These are phyloP conservation scores for Colletotrichum viniferum DNA, from an alignment of 2,329 filamentous ascomycete species.

Conservation along the genomic window DNA sequence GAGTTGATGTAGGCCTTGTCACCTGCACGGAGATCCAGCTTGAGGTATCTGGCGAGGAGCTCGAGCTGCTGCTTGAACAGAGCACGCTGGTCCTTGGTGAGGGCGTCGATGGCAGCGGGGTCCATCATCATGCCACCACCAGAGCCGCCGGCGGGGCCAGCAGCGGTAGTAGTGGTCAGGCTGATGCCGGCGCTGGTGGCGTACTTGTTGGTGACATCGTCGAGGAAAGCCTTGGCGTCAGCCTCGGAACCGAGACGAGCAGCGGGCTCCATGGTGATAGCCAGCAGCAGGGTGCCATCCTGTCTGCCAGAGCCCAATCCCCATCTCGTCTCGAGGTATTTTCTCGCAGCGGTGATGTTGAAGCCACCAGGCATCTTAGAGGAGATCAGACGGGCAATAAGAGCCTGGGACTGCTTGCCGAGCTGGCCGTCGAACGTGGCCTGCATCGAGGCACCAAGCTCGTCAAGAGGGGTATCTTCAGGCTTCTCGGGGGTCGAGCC, in stretches of 20 bases:
- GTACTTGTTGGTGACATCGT: conserved; percentile 89
- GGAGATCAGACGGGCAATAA: conserved; percentile 93
- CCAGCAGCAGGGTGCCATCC: conserved; percentile 86
- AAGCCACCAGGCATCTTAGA: conserved; percentile 99
- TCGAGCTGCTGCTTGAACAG: conserved; percentile 99
- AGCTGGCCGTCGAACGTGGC: conserved; percentile 98
- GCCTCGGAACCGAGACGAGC: conserved; percentile 86
- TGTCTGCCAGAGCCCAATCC: conserved; percentile 86
- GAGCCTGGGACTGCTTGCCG: conserved; percentile 92
- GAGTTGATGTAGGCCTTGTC: conserved; percentile 90
- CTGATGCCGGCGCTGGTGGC: conserved; percentile 82
- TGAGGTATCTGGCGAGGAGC: conserved; percentile 91
- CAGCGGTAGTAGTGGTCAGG: conserved; percentile 76
- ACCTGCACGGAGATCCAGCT: conserved; percentile 94
- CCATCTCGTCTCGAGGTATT: conserved; percentile 95
- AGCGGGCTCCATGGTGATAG: conserved; percentile 90
- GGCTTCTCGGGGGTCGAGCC: conserved; percentile 98
- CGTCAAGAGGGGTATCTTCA: conserved; percentile 95
- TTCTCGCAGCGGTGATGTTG: conserved; percentile 95
- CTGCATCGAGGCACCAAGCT: conserved; percentile 94
- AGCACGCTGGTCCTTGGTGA: conserved; percentile 94
- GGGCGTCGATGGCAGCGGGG: conserved; percentile 91
- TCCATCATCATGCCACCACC: conserved; percentile 99
- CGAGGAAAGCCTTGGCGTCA: conserved; percentile 92
- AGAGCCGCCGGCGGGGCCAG: conserved; percentile 72